Evolutionary conservation across 129 eudicot species (phyloP), one percentile per base, ranked within the genome.

Genomic region (Kitagawia praeruptora): DNA sequence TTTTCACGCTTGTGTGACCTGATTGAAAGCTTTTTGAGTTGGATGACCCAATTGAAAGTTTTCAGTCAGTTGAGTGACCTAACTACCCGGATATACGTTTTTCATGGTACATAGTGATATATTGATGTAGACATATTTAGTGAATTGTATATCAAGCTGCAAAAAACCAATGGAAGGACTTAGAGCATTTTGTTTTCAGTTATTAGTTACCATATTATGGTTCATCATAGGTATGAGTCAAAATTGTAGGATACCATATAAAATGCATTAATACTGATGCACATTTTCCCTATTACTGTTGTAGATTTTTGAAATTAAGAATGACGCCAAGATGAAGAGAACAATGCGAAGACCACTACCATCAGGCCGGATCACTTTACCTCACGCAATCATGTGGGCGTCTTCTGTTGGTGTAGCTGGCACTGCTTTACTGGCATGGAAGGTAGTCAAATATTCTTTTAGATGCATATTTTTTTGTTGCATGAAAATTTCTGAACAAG

Each of bases 271-370:
- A 27, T 11, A 44, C 18, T 76, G 77, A 76, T 34, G 75, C 19
- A 46, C 49, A 63, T 15, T 41, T 51, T 69, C 66, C 15, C 15
- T 16, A 10, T 80, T 79, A 77, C 13, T 87, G 77, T 54, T 23
- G 27, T 79, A 94, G 98, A 96, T 92, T 47, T 94, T 92, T 61
- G 98, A 94, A 89, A 86, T 94, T 34, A 89, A 83, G 28, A 94
- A 94, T 85, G 98, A 94, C 48, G 96, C 92, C 5, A 63, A 82
- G 86, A 94, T 94, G 98, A 94, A 90, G 78, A 86, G 98, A 90
- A 94, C 98, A 78, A 88, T 40, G 90, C 83, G 83, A 73, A 92
- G 98, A 78, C 98, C 98, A 40, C 80, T 94, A 47, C 98, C 98
- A 54, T 94, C 97, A 4, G 97, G 98, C 11, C 93, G 98, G 66